Base-by-base conservation (phyloP, 768 basidiomycete species). In the Calocybe cyanea region DNA sequence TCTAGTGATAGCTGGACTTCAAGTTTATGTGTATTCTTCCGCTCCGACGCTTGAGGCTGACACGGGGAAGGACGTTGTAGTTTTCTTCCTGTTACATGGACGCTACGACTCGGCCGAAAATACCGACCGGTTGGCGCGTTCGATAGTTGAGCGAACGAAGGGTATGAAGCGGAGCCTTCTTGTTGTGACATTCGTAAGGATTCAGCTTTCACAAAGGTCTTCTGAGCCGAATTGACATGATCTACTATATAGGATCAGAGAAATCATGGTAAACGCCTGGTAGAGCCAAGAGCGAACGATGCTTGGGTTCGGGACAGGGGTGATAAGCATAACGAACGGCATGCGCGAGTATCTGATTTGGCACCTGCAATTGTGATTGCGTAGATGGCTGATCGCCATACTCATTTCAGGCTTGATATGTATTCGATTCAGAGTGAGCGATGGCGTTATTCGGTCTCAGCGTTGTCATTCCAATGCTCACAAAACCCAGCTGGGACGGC, bases 401-500 rank as follows among this genome's bases (percentile, higher is more conserved):
- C 11, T 5, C 11, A 38, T 21, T 24, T 36, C 33, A 76, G 75
- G 11, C 43, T 69, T 17, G 75, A 77, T 46, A 77, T 77, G 75
- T 75, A 72, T 48, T 56, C 67, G 7, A 73, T 72, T 2, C 71
- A 73, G 58, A 54, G 73, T 73, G 25, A 11, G 25, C 11, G 25
- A 49, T 42, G 64, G n/a, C n/a, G n/a, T n/a, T 8, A 8, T 24
- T 36, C 33, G 14, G 5, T 7, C 32, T 17, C 14, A 19, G 21
- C 37, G 30, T 36, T 31, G 15, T n/a, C 24, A 15, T 25, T 31
- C 8, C 28, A 5, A 9, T 17, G 5, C 7, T 3, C 15, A 7
- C 3, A 23, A 3, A 21, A 43, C 25, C n/a, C 36, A 75, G 73
- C 58, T 41, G 90, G 89, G 1, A 85, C 89, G 0, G 79, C 81